Base-by-base conservation (phyloP, 371 early-diverging fungal genomes). In the Dipsacomyces acuminosporus region DNA sequence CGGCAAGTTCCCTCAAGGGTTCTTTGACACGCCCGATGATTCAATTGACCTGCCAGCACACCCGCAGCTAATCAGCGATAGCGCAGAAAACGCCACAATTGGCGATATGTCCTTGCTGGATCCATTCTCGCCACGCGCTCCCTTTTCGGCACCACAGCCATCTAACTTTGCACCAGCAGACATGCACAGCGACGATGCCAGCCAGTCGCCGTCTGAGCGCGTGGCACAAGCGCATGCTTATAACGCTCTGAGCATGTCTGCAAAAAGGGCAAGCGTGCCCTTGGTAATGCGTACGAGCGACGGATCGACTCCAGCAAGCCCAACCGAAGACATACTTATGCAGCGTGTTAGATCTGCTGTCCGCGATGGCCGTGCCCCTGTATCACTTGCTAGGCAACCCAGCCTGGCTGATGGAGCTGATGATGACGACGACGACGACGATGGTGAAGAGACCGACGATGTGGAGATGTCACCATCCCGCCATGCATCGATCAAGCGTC, bases 381-480 rank as follows among this genome's bases (percentile, higher is more conserved):
- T 11, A 30, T 30, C 30, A 11, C 30, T 30, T 11, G 7, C 5
- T 30, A 30, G 11, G 30, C 30, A 30, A 11, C 30, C 7, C 11
- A 30, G 30, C 30, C 30, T 30, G 30, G 23, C 43, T 21, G 19
- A n/a, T 3, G 2, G 22, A 9, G 34, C 19, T 1, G 49, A 38
- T 20, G 11, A 11, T 11, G n/a, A n/a, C n/a, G 52, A 26, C 1
- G 36, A 48, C 13, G 42, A 21, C 21, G 21, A 8, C 33, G 38
- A 51, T 23, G 54, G 25, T 20, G 56, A 51, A 15, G 47, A 45
- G 5, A 19, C 23, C 9, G 52, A 58, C 23, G 58, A 62, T n/a
- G 48, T 58, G 3, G 63, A 62, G 40, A 62, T 53, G 53, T 62
- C 63, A 4, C 63, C 63, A 14, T 62, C 63, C 18, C 63, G 45